These are phyloP conservation scores for Thielaviopsis euricoi DNA, from an alignment of 2,329 filamentous ascomycete genomes.

Conservation along the genomic window DNA sequence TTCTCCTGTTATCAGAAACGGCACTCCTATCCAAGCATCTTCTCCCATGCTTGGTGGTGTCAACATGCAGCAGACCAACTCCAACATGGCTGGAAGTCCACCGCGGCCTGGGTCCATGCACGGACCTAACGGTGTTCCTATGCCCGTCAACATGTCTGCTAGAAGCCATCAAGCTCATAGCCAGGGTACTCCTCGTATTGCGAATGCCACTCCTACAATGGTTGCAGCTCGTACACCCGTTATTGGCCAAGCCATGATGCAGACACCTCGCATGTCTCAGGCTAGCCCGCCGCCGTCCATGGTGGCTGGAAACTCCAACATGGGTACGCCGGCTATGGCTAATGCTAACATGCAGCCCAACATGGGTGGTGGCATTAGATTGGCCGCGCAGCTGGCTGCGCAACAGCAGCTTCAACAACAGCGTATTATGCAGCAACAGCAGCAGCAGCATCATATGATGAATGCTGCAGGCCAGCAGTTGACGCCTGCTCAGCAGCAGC, in stretches of 20 bases:
- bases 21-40: conserved; percentile 47
- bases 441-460: conserved; percentile 24
- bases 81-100: conserved; percentile 53
- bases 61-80: conserved; percentile 48
- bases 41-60: conserved; percentile 47
- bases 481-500: conserved; percentile 21
- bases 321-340: conserved; percentile 18
- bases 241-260: conserved; percentile 30
- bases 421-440: conserved; percentile 27
- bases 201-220: conserved; percentile 44
- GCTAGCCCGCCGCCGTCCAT: conserved; percentile 43
- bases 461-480: conserved; percentile 20
- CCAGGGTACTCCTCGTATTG: conserved; percentile 46
- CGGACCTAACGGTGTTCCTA: conserved; percentile 33
- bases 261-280: conserved; percentile 46
- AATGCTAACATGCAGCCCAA: background rate
- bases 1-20: conserved; percentile 49
- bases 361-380: conserved; percentile 8
- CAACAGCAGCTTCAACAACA: conserved; percentile 25
- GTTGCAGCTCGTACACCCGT: conserved; percentile 39
- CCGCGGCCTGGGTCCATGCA: conserved; percentile 49
- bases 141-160: conserved; percentile 46
- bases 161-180: conserved; percentile 51
- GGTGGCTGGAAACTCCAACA: conserved; percentile 36
- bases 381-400: conserved; percentile 27